Conservation (phyloP, 345 rosid genomes). For the Eutrema japonicum region DNA sequence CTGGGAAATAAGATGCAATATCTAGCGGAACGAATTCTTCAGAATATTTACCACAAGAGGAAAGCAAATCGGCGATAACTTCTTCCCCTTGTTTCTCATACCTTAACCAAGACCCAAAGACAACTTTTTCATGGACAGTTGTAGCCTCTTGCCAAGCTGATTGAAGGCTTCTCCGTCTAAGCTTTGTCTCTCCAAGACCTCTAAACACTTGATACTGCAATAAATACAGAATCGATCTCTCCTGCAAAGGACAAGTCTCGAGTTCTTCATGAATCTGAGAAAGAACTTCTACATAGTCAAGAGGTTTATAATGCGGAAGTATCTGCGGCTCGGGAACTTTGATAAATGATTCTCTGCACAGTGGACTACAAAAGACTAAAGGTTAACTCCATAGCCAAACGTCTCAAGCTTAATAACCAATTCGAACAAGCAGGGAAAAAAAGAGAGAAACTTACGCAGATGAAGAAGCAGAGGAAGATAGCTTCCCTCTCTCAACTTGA, state of each 20-base stretch:
- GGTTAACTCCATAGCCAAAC: conserved; percentile 14
- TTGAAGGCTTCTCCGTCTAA: conserved; percentile 85
- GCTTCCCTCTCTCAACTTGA: conserved; percentile 97
- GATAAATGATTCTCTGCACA: conserved; percentile 89
- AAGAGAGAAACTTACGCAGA: conserved; percentile 67
- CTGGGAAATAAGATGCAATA: conserved; percentile 59
- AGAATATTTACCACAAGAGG: conserved; percentile 70
- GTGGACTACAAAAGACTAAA: conserved; percentile 34
- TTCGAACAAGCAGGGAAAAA: background rate
- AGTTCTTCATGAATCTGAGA: conserved; percentile 97
- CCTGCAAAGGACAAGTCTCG: conserved; percentile 70
- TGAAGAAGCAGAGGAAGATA: conserved; percentile 55
- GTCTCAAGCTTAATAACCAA: conserved; percentile 15
- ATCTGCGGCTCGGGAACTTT: conserved; percentile 87
- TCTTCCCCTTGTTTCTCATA: conserved; percentile 93
- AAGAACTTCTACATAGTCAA: conserved; percentile 92
- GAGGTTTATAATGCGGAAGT: conserved; percentile 79
- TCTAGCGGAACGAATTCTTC: conserved; percentile 77
- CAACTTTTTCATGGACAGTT: conserved; percentile 83
- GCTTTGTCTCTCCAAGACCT: conserved; percentile 90
- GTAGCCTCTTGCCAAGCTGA: conserved; percentile 89
- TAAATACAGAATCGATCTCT: conserved; percentile 73
- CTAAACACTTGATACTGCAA: conserved; percentile 84
- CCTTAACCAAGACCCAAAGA: conserved; percentile 90
- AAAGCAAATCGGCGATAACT: conserved; percentile 79